A percentile compares a stretch with the other conserved stretches of the same genome.
These are phyloP conservation scores for Cyclostephanos tholiformis DNA, from an alignment of 108 stramenopile species.

Conservation along the genomic window DNA sequence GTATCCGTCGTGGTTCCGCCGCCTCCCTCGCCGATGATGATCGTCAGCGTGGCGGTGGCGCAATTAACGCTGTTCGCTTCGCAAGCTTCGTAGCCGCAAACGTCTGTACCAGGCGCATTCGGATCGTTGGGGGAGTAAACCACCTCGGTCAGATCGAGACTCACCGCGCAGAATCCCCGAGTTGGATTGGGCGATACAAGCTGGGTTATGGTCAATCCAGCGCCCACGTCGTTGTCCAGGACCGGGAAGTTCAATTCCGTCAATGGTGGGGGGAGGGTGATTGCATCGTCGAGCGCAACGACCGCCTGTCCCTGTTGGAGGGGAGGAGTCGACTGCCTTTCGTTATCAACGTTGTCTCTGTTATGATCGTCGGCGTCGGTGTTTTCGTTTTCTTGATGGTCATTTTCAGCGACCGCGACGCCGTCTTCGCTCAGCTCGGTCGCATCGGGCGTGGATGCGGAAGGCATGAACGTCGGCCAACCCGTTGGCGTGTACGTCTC, in stretches of 20 bases:
- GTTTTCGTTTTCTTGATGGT: background rate
- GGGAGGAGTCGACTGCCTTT: no score
- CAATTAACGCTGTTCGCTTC: background rate
- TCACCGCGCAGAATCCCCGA: background rate
- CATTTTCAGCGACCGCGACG: no score
- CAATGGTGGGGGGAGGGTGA: background rate
- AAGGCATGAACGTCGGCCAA: background rate
- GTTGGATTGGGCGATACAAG: background rate
- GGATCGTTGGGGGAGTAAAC: constrained; percentile 1
- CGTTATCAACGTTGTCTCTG: no score
- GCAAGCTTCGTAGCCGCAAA: constrained; percentile 3
- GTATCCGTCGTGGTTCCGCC: no score
- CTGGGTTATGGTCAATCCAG: background rate
- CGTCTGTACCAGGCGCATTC: background rate
- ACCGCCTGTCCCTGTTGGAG: no score
- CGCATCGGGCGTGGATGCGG: background rate
- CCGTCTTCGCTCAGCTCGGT: background rate
- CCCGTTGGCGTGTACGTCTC: background rate
- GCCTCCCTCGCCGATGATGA: background rate
- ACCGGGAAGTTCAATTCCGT: background rate
- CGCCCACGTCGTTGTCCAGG: background rate
- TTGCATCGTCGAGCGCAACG: background rate
- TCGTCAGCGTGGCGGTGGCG: constrained; percentile 7
- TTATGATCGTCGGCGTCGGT: background rate
- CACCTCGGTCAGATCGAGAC: constrained; percentile 3